Conservation (phyloP, 768 basidiomycete genomes). For the Lyophyllum semitale region DNA sequence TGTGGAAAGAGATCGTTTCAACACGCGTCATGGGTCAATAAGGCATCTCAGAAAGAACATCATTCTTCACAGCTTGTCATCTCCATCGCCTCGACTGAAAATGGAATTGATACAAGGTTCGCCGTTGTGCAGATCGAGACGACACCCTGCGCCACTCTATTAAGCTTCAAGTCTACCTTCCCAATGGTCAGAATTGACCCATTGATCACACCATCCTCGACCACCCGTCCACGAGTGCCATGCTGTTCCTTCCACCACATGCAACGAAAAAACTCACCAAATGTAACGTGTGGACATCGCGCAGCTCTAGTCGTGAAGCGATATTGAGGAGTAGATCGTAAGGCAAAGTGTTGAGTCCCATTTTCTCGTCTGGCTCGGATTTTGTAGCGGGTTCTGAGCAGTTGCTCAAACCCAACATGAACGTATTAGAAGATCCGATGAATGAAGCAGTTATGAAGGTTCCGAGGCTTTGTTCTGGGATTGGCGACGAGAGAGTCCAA, state of each 20-base stretch:
- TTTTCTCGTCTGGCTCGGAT: slow-evolving; percentile 23
- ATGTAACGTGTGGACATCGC: slow-evolving; percentile 63
- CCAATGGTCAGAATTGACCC: not conserved
- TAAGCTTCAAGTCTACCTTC: not conserved
- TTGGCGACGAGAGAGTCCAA: not conserved
- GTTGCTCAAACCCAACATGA: slow-evolving; percentile 10
- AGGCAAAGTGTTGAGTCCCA: slow-evolving; percentile 49
- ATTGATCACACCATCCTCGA: not conserved
- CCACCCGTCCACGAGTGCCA: not conserved
- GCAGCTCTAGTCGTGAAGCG: slow-evolving; percentile 59
- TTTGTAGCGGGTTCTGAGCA: slow-evolving; percentile 12
- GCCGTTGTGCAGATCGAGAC: not conserved
- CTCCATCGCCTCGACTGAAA: not conserved
- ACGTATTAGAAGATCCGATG: slow-evolving; percentile 16
- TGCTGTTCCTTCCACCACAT: not conserved
- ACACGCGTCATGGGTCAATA: not conserved
- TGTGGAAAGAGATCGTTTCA: slow-evolving; percentile 26
- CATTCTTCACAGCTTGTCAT: too few species aligned
- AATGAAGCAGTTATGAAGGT: not conserved
- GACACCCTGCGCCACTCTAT: not conserved
- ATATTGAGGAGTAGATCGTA: slow-evolving; percentile 75
- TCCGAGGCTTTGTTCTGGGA: not conserved
- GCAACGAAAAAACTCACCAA: slow-evolving; percentile 43
- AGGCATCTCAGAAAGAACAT: not conserved
- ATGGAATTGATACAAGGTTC: not conserved